Base-by-base conservation (phyloP, 805 yeast genomes). In the Candida krabiensis region DNA sequence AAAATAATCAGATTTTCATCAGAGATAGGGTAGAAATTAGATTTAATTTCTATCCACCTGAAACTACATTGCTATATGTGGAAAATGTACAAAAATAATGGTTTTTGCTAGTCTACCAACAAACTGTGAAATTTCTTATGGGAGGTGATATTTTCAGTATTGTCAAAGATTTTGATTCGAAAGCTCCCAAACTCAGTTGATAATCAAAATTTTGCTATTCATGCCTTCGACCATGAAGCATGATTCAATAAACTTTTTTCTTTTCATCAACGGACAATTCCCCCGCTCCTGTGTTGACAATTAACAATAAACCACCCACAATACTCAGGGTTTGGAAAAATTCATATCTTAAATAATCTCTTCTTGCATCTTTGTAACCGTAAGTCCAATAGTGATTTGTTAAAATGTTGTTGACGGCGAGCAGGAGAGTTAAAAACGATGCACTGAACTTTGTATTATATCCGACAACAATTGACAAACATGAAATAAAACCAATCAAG, bases 201-300 rank as follows among this genome's bases (percentile, higher is more conserved):
- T n/a, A n/a, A n/a, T n/a, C n/a, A n/a, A n/a, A n/a, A n/a, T n/a
- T n/a, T n/a, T n/a, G n/a, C n/a, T n/a, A n/a, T n/a, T n/a, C n/a
- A n/a, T n/a, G n/a, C n/a, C n/a, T n/a, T n/a, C n/a, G n/a, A n/a
- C n/a, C n/a, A n/a, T n/a, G n/a, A n/a, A n/a, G n/a, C n/a, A 16
- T 14, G 5, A 29, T n/a, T 61, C 67, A 88, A 61, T 85, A 87
- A 43, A 86, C 81, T 73, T 91, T 91, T 72, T 91, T 90, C 83
- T 93, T 91, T 63, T 89, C 97, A 58, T 91, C 99, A 41, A 91
- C 69, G 19, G 96, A 86, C 48, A 91, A 73, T 53, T 86, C 90
- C 35, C 99, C 99, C 21, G 98, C 98, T 46, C 99, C 99, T 3
- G 96, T 87, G 66, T 86, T 88, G 43, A 87, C 96, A 44, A 93